Percentiles rank a stretch among this genome's conserved stretches.
Evolutionary conservation across 192 early-diverging fungal genomes (phyloP).

Genomic region (Powellomyces hirtus): DNA sequence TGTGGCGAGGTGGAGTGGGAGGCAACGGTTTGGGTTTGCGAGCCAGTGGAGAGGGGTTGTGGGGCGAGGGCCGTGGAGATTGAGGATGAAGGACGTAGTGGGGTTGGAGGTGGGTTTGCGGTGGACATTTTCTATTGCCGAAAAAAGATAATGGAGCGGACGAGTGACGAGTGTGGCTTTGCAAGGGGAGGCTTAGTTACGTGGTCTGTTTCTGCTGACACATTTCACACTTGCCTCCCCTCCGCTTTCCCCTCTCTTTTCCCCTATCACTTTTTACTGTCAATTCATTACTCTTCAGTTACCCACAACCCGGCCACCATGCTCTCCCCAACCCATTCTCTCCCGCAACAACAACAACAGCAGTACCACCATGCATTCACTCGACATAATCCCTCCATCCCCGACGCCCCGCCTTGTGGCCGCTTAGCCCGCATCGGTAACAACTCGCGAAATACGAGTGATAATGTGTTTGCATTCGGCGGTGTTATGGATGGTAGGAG

Average conservation of each 20-base stretch:
- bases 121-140: too few relatives aligned
- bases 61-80: too few relatives aligned
- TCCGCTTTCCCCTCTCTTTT: not conserved
- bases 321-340: not conserved
- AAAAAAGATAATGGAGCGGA: too few relatives aligned
- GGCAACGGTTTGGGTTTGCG: slow-evolving; percentile 8
- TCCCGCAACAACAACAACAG: not conserved
- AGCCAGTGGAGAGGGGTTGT: too few relatives aligned
- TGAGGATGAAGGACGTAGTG: too few relatives aligned
- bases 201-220: too few relatives aligned
- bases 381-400: not conserved
- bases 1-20: not conserved
- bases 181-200: too few relatives aligned
- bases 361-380: not conserved
- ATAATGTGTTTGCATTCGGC: slow-evolving; percentile 41
- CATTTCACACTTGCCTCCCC: not conserved
- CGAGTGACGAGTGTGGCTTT: too few relatives aligned
- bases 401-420: not conserved
- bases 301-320: not conserved
- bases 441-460: slow-evolving; percentile 39
- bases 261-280: not conserved
- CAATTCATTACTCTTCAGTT: not conserved
- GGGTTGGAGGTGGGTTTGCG: too few relatives aligned
- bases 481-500: slow-evolving; percentile 24
- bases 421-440: slow-evolving; percentile 25